Evolutionary conservation across 2,329 filamentous ascomycete species (phyloP), one percentile per base, ranked within the genome.

Genomic region (Penicillium oxalicum): DNA sequence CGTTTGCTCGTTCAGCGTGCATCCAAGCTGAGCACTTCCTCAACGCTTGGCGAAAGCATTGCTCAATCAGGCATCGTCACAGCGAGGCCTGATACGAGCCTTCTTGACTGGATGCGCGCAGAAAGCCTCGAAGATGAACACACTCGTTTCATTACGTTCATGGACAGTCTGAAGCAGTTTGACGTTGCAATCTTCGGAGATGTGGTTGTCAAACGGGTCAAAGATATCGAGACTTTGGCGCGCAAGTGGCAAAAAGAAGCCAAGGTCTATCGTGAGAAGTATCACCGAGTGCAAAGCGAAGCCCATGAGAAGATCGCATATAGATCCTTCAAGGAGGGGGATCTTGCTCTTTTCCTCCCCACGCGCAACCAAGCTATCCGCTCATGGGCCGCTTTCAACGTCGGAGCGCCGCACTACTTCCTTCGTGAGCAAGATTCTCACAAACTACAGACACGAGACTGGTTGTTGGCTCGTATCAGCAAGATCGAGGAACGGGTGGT

Each of bases 311-410:
- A 97, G 74, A 96, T 98, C 63, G 91, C 93, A 2, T 96, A 93
- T 66, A 86, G 86, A 52, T 85, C 91, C 44, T 98, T 98, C 75
- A 97, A 96, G 64, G 91, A 96, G 68, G 91, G 93, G 6, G 93
- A 98, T 63, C 77, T 98, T 11, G 93, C 91, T 9, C 72, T 98
- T 2, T 98, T 98, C 73, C 73, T 98, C 36, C 93, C 93, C 0
- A 98, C 93, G 0, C 80, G 91, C 33, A 97, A 96, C 65, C 91
- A 97, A 70, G 88, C 87, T 34, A 93, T 90, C 4, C 87, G 91
- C 12, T 91, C 93, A 0, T 98, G 93, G 93, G 93, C 93, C 4
- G 93, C 93, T 0, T 98, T 98, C 78, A 98, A 98, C 61, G 88
- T 98, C 29, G 91, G 91, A 1, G 95, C 91, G 51, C 93, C 93